phyloP scores from a whole-genome alignment of 805 yeast genomes.

The Saccharomyces paradoxus region DNA sequence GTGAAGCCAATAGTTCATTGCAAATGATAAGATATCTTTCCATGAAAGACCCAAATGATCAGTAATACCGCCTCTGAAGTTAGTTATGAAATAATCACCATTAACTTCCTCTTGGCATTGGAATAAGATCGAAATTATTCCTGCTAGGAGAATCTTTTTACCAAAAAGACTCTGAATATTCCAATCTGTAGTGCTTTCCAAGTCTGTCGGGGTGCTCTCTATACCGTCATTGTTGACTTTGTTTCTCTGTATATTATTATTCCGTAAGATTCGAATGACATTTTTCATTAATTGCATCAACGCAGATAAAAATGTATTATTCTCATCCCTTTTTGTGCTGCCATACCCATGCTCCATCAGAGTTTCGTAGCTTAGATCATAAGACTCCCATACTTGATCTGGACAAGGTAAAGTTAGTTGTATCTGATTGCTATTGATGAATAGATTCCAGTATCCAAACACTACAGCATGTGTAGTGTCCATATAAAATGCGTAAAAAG shows the following conservation, averaged over 20 bases:
- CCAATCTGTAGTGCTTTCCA: slow-evolving; percentile 25
- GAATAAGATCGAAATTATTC: slow-evolving; percentile 55
- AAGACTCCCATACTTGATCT: slow-evolving; percentile 49
- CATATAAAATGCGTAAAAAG: slow-evolving; percentile 72
- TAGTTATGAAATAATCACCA: slow-evolving; percentile 11
- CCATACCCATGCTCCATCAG: slow-evolving; percentile 22
- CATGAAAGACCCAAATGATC: slow-evolving; percentile 39
- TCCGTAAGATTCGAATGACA: slow-evolving; percentile 24
- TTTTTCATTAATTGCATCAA: slow-evolving; percentile 52
- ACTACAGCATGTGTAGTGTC: slow-evolving; percentile 73
- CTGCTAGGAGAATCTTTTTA: slow-evolving; percentile 57
- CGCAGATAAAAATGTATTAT: slow-evolving; percentile 44
- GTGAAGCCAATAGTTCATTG: slow-evolving; percentile 60
- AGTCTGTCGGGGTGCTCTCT: slow-evolving; percentile 5
- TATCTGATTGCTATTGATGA: slow-evolving; percentile 49
- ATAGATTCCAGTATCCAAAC: slow-evolving; percentile 60
- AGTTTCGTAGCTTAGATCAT: slow-evolving; percentile 19
- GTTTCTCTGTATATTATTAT: not conserved
- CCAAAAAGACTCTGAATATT: slow-evolving; percentile 44
- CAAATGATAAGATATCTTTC: slow-evolving; percentile 63
- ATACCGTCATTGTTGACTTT: not conserved
- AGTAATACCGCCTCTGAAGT: slow-evolving; percentile 5
- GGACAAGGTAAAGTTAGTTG: slow-evolving; percentile 57
- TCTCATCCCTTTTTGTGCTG: slow-evolving; percentile 11
- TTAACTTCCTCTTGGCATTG: slow-evolving; percentile 65